These are phyloP conservation scores for Penicillium sp. DNA, from an alignment of 2,329 filamentous ascomycete genomes.

Conservation along the genomic window DNA sequence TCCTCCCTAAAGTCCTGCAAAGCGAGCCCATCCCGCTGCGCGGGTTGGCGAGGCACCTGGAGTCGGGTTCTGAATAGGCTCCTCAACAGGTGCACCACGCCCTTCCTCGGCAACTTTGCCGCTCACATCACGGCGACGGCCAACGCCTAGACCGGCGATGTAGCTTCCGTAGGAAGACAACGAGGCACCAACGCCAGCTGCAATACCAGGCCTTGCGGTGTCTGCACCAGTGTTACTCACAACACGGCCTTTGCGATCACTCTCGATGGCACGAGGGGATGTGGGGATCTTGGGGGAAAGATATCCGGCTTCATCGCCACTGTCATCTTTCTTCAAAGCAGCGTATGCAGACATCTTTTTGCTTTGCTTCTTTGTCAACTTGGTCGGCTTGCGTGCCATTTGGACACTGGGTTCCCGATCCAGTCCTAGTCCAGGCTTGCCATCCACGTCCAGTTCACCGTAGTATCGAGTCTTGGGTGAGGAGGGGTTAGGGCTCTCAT, in stretches of 20 bases:
- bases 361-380: slow-evolving; percentile 34
- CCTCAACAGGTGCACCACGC: slow-evolving; percentile 31
- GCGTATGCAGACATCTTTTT: slow-evolving; percentile 38
- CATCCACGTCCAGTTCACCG: slow-evolving; percentile 36
- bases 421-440: slow-evolving; percentile 21
- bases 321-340: slow-evolving; percentile 34
- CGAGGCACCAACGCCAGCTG: slow-evolving; percentile 30
- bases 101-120: slow-evolving; percentile 51
- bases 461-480: slow-evolving; percentile 42
- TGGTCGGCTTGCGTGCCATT: slow-evolving; percentile 29
- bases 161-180: slow-evolving; percentile 45
- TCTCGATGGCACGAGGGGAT: slow-evolving; percentile 22
- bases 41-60: slow-evolving; percentile 26
- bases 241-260: slow-evolving; percentile 46
- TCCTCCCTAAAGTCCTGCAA: slow-evolving; percentile 36
- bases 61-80: slow-evolving; percentile 14
- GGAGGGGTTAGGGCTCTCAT: slow-evolving; percentile 27
- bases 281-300: slow-evolving; percentile 3
- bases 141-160: slow-evolving; percentile 46
- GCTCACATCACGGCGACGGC: slow-evolving; percentile 49
- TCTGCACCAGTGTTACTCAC: slow-evolving; percentile 47
- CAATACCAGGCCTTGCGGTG: slow-evolving; percentile 24
- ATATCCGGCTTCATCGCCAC: slow-evolving; percentile 23
- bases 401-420: slow-evolving; percentile 26
- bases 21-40: slow-evolving; percentile 50